Base-by-base conservation (phyloP, 169 alveolate genomes). In the Eimeria brunetti region DNA sequence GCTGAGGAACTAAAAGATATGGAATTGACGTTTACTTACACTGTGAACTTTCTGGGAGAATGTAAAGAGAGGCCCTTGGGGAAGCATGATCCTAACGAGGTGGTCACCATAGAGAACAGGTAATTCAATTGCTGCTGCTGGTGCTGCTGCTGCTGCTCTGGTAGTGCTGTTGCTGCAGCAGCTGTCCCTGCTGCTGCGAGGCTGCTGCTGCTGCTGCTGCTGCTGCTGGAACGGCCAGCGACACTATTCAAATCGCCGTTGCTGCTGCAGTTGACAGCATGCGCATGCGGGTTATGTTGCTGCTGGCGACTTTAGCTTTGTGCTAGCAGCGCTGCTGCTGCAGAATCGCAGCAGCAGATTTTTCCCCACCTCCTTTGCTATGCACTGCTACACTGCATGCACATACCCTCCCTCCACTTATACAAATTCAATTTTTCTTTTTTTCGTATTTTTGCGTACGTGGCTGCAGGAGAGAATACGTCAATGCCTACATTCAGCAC, bases 61-160 rank as follows among this genome's bases (percentile, higher is more conserved):
- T 60, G n/a, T 38, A 49, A 30, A 46, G 96, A 93, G 24, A 84
- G n/a, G n/a, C 91, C 97, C 44, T 96, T 96, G 27, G 97, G 84
- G 18, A 69, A 41, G 56, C 95, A 83, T 67, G 62, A 83, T 83
- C 95, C 94, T 88, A 75, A 73, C 62, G 81, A 85, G 62, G 85
- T 49, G 1, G 99, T 98, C 53, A 98, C 97, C 84, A 64, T 97
- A 85, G 97, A 94, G 27, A 98, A 98, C 93, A 96, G 97, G 75
- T 83, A 16, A 33, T 27, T 18, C 46, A 38, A 44, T 27, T 0
- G 83, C 33, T 9, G 73, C 73, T 62, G 73, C 73, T 62, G 73
- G 41, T 62, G 9, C 38, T 20, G 73, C 12, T n/a, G 38, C 5
- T 62, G 73, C 38, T n/a, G 16, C 14, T 62, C 41, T 14, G n/a